Percentiles rank a stretch among this genome's conserved stretches.
Evolutionary conservation across 169 alveolate genomes (phyloP).

Genomic region (Babesia bigemina): DNA sequence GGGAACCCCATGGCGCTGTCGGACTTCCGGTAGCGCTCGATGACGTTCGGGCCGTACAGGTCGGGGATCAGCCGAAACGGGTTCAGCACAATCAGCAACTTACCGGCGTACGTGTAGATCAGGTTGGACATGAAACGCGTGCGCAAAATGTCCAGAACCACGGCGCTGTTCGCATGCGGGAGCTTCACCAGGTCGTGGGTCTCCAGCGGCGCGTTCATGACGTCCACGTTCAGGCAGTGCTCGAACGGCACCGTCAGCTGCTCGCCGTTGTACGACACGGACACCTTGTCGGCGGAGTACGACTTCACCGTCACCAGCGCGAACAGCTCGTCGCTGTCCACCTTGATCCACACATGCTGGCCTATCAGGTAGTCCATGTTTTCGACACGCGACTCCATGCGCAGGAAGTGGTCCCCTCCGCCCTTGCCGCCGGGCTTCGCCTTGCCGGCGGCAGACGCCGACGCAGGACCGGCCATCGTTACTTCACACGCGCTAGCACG

Average conservation of each 20-base stretch:
- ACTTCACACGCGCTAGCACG: neutral
- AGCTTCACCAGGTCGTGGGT: conserved; percentile 59
- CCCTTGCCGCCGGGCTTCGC: conserved; percentile 33
- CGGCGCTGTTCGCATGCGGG: conserved; percentile 71
- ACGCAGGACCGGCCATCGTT: conserved; percentile 12
- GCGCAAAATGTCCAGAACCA: conserved; percentile 58
- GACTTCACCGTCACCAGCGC: conserved; percentile 61
- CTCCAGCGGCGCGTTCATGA: conserved; percentile 38
- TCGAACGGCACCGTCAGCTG: conserved; percentile 21
- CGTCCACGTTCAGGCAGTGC: conserved; percentile 58
- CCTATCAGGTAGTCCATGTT: conserved; percentile 57
- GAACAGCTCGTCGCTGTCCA: conserved; percentile 58
- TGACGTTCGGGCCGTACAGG: conserved; percentile 74
- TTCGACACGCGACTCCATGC: conserved; percentile 65
- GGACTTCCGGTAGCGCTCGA: conserved; percentile 71
- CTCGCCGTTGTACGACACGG: conserved; percentile 52
- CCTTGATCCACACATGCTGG: conserved; percentile 60
- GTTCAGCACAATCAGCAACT: conserved; percentile 80
- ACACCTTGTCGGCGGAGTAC: conserved; percentile 34
- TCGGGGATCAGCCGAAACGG: conserved; percentile 79
- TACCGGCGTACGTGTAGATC: conserved; percentile 83
- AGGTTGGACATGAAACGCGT: conserved; percentile 38
- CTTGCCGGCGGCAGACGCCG: conserved; percentile 15
- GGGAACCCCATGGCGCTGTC: conserved; percentile 80
- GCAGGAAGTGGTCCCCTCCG: conserved; percentile 52